Base-by-base conservation (phyloP, 441 rosid genomes). In the Eruca vesicaria region DNA sequence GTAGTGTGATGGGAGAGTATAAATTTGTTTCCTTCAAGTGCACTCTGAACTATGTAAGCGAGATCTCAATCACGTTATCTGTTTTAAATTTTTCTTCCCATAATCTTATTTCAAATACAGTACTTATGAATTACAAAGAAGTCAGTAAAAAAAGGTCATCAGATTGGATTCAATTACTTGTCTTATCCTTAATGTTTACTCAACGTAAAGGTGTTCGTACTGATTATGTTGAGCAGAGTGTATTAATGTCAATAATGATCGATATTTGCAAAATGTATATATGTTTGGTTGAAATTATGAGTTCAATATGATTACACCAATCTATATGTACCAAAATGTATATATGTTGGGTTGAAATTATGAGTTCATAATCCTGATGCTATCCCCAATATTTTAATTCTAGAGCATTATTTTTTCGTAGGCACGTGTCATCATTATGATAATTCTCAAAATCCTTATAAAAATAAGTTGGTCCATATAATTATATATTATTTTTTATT, bases 101-200 rank as follows among this genome's bases (percentile, higher is more conserved):
- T 57, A 26, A 14, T 26, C 18, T 14, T 26, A 18, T 26, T 57
- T 57, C 23, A 14, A 26, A 26, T 14, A 31, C 18, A 57, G 31
- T 26, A 28, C 0, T 14, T 57, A 57, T 2, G 33, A 26, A 57
- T 57, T 57, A 26, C 62, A 33, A 57, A 57, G 33, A 57, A 57
- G 5, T 57, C 62, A 26, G 19, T 10, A 29, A 45, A 33, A 72
- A 55, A 7, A 11, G 7, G 45, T 19, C 19, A 52, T 61, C 21
- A 1, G 15, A 61, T 61, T 68, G 28, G 33, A 28, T 31, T 29
- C 62, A 76, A 9, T 43, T 23, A 76, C 55, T 56, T 58, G 56
- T 57, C 67, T 64, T 58, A 64, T 64, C 62, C 80, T 77, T 69
- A 69, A 76, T 69, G 53, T 69, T 77, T 70, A 71, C 80, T 77